phyloP scores from a whole-genome alignment of 139 green algal genomes.

The Nannochloris sp. region DNA sequence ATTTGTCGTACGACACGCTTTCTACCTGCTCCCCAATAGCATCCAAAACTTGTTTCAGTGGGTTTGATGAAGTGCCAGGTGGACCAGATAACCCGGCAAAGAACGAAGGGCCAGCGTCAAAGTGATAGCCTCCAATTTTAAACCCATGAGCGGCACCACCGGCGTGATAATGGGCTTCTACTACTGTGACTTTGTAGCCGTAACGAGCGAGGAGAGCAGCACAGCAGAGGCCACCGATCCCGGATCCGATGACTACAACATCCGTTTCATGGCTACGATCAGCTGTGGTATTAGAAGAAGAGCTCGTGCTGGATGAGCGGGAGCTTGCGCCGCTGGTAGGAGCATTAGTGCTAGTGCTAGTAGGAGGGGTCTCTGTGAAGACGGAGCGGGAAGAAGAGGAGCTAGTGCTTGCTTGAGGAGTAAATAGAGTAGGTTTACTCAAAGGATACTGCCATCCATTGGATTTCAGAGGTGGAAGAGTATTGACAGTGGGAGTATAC shows the following conservation, averaged over 20 bases:
- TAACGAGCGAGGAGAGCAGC: conserved; percentile 62
- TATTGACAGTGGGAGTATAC: too few species aligned
- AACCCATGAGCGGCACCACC: conserved; percentile 80
- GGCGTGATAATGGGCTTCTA: conserved; percentile 71
- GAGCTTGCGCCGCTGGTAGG: too few species aligned
- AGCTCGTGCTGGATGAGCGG: too few species aligned
- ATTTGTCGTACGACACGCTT: conserved; percentile 82
- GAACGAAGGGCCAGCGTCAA: conserved; percentile 85
- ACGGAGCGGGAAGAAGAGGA: too few species aligned
- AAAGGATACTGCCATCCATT: too few species aligned
- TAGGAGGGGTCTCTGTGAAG: too few species aligned
- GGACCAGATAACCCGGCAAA: conserved; percentile 39
- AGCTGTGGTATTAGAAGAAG: too few species aligned
- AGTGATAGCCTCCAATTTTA: conserved; percentile 64
- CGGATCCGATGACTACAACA: conserved; percentile 56
- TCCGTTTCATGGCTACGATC: conserved; percentile 42
- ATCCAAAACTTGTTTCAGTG: conserved; percentile 66
- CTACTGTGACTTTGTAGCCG: conserved; percentile 63
- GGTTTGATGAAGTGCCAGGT: conserved; percentile 55
- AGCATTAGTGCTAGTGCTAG: too few species aligned
- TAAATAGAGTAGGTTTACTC: too few species aligned
- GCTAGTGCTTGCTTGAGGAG: too few species aligned
- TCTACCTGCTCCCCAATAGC: conserved; percentile 75
- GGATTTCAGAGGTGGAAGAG: too few species aligned
- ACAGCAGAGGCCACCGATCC: conserved; percentile 67